Conservation (phyloP, 768 basidiomycete species). For the Tricholoma matsutake region DNA sequence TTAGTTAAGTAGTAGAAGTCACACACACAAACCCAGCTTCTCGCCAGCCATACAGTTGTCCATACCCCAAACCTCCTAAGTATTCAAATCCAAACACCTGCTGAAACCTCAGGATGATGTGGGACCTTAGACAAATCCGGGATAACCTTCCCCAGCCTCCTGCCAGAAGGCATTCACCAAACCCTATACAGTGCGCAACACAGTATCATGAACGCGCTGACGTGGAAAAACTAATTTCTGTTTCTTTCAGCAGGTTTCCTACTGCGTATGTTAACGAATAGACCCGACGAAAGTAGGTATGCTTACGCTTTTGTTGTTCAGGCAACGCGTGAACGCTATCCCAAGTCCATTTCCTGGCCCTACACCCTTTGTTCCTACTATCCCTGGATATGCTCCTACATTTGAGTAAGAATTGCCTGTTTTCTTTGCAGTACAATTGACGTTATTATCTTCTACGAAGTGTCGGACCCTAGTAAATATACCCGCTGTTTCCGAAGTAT, state of each 20-base stretch:
- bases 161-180: background rate
- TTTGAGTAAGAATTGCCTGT: background rate
- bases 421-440: background rate
- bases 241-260: constrained; percentile 22
- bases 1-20: too few relatives aligned
- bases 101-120: constrained; percentile 34
- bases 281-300: background rate
- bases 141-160: constrained; percentile 25
- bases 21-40: background rate
- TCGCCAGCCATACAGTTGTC: background rate
- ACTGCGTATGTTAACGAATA: constrained; percentile 22
- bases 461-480: constrained; percentile 16
- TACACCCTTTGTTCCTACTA: background rate
- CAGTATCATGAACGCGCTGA: background rate
- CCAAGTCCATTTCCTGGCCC: background rate
- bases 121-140: constrained; percentile 31
- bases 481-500: background rate
- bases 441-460: background rate
- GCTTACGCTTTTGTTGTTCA: background rate
- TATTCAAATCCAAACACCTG: background rate
- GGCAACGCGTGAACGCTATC: background rate
- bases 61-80: background rate
- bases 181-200: background rate
- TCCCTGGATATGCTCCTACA: background rate
- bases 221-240: background rate